These are phyloP conservation scores for Claviceps sp. DNA, from an alignment of 2,329 filamentous ascomycete species.

Conservation along the genomic window DNA sequence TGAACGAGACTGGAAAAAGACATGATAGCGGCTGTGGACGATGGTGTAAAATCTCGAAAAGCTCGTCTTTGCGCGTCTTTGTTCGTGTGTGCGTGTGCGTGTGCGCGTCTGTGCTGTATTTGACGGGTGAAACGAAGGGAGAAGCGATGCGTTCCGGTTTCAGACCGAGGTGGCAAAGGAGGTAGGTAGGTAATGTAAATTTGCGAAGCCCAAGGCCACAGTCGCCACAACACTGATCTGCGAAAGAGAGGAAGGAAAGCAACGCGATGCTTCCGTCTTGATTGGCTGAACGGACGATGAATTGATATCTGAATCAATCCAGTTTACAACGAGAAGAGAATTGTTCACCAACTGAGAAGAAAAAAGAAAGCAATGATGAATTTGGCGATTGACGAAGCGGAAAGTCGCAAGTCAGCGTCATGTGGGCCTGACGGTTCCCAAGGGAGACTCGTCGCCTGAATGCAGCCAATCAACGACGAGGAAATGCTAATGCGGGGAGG, in stretches of 20 bases:
- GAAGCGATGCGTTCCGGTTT: background rate
- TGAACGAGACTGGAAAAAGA: conserved; percentile 57
- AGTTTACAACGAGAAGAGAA: no score
- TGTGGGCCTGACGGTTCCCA: no score
- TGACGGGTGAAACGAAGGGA: background rate
- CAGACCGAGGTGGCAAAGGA: no score
- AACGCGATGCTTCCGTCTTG: background rate
- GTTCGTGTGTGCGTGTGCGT: background rate
- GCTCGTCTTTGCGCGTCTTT: background rate
- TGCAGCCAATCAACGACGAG: conserved; percentile 14
- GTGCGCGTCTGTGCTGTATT: background rate
- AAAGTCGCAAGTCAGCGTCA: no score
- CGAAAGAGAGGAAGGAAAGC: background rate
- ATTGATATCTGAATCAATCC: no score
- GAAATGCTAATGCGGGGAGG: conserved; percentile 15
- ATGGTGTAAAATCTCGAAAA: background rate
- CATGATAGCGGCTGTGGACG: conserved; percentile 26
- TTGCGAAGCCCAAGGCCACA: conserved; percentile 1
- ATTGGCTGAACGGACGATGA: no score
- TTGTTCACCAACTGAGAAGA: no score
- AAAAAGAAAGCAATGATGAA: no score
- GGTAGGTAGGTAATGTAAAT: background rate
- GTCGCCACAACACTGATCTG: background rate
- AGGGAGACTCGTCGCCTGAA: no score
- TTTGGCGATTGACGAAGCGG: no score